Evolutionary conservation across 2,329 filamentous ascomycete genomes (phyloP).

Genomic region (Zasmidium citrigriseum): DNA sequence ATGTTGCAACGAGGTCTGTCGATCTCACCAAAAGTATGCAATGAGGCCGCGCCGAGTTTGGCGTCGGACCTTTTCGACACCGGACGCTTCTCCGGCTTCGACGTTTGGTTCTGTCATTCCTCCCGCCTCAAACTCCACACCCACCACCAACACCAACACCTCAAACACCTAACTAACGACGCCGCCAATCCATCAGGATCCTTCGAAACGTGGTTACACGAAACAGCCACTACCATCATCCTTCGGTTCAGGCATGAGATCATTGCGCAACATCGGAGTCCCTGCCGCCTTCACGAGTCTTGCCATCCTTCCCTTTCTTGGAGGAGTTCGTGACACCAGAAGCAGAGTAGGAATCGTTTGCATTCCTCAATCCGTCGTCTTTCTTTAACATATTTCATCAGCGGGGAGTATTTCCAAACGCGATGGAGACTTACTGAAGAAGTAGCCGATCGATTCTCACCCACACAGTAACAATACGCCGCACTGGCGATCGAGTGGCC

Average conservation of each 20-base stretch:
- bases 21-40: neutral
- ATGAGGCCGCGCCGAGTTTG: neutral
- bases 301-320: too few species aligned
- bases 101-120: neutral
- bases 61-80: neutral
- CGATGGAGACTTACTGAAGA: neutral
- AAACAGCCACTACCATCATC: neutral
- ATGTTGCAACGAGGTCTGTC: neutral
- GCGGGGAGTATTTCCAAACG: neutral
- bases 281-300: too few species aligned
- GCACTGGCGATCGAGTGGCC: neutral
- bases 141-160: neutral
- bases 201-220: neutral
- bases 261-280: too few species aligned
- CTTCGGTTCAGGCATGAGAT: too few species aligned
- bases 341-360: too few species aligned
- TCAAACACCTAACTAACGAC: too few species aligned
- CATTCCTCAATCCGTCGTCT: neutral
- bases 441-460: neutral
- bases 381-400: neutral
- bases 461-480: neutral
- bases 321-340: too few species aligned
- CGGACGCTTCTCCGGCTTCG: neutral
- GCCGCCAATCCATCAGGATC: neutral
- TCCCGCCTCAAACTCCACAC: neutral